These are phyloP conservation scores for Suillus subaureus DNA, from an alignment of 768 basidiomycete species.

Conservation along the genomic window DNA sequence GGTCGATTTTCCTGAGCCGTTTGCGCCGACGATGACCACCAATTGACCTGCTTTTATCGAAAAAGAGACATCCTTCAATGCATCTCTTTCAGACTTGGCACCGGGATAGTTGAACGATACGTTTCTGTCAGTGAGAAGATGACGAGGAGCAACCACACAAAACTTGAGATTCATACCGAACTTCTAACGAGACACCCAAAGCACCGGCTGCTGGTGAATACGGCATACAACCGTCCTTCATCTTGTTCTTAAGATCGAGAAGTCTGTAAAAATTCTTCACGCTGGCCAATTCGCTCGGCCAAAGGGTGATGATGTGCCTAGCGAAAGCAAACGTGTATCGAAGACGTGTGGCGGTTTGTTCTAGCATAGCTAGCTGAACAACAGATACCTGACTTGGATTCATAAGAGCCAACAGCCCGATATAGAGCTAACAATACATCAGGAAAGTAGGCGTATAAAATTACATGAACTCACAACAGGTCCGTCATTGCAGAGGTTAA, in stretches of 20 bases:
- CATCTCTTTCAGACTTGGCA: constrained; percentile 24
- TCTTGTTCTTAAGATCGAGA: constrained; percentile 22
- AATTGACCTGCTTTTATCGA: constrained; percentile 33
- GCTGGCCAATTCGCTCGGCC: constrained; percentile 20
- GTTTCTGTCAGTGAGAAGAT: constrained; percentile 36
- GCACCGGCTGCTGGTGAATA: constrained; percentile 25
- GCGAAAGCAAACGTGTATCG: constrained; percentile 22
- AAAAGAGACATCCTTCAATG: constrained; percentile 31
- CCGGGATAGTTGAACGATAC: constrained; percentile 57
- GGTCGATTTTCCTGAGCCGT: constrained; percentile 38
- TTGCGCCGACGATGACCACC: constrained; percentile 37
- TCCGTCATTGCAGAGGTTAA: constrained; percentile 17
- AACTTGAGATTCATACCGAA: constrained; percentile 15
- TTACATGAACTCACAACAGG: constrained; percentile 16
- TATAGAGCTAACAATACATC: constrained; percentile 26
- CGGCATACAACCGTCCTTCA: constrained; percentile 27
- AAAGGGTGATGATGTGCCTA: neutral
- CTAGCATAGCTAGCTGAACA: constrained; percentile 32
- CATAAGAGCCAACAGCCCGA: constrained; percentile 29
- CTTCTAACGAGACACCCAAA: constrained; percentile 21
- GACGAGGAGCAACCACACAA: neutral
- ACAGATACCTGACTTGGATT: constrained; percentile 29
- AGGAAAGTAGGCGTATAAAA: neutral
- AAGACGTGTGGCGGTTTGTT: constrained; percentile 27
- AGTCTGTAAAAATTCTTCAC: constrained; percentile 27